These are phyloP conservation scores for Sophora flavescens DNA, from an alignment of 306 rosid species.

Conservation along the genomic window DNA sequence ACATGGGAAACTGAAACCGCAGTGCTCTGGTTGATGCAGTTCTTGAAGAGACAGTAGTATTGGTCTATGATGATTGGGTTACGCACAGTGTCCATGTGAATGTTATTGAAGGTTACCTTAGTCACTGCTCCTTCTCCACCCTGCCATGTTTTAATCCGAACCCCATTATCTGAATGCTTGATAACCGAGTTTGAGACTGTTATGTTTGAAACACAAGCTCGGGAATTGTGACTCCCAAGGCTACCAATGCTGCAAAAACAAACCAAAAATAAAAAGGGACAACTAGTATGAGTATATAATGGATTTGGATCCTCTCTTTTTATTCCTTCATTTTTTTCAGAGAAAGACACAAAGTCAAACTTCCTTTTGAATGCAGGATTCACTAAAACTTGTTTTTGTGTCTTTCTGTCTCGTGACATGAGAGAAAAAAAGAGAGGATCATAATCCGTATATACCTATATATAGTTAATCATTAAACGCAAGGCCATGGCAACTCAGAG, in stretches of 20 bases:
- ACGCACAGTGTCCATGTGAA: conserved; percentile 55
- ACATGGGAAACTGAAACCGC: conserved; percentile 53
- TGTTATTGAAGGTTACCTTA: conserved; percentile 47
- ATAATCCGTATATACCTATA: no score
- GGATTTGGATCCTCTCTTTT: no score
- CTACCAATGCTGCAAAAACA: conserved; percentile 53
- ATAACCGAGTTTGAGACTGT: conserved; percentile 56
- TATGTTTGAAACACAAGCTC: conserved; percentile 60
- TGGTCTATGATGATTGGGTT: conserved; percentile 72
- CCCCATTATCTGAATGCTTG: conserved; percentile 60
- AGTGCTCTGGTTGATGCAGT: conserved; percentile 64
- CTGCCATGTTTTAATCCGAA: conserved; percentile 70
- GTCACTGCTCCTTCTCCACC: conserved; percentile 65
- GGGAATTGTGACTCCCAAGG: conserved; percentile 55
- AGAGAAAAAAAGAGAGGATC: no score
- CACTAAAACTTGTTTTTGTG: no score
- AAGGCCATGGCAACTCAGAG: background rate
- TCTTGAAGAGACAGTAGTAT: conserved; percentile 62
- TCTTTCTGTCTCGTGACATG: no score
- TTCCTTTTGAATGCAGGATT: no score
- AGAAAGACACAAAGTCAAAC: no score
- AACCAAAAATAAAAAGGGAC: background rate
- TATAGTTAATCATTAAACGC: background rate
- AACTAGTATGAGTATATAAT: background rate
- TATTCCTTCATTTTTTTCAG: no score